These are phyloP conservation scores for Phlebopus sp. DNA, from an alignment of 1,284 basidiomycete genomes.

Conservation along the genomic window DNA sequence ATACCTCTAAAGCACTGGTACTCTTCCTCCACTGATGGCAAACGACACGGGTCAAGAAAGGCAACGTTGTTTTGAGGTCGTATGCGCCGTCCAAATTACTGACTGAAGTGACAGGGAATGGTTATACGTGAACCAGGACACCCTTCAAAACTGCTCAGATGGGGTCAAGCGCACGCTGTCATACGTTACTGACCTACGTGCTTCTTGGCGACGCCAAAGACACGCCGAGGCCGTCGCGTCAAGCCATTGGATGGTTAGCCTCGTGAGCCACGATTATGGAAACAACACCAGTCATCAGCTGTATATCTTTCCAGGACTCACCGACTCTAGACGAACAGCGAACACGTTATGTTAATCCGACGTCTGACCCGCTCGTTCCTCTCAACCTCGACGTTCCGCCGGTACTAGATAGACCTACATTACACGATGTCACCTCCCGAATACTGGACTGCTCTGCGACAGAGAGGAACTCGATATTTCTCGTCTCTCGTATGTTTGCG, in stretches of 20 bases:
- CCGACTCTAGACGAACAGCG: constrained; percentile 6
- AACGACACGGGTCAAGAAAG: no score
- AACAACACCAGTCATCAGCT: not conserved
- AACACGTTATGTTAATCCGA: not conserved
- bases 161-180: constrained; percentile 17
- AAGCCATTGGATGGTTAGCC: constrained; percentile 24
- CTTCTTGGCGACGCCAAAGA: constrained; percentile 20
- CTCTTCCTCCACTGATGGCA: not conserved
- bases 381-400: no score
- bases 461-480: constrained; percentile 3
- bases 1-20: no score
- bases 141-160: constrained; percentile 14
- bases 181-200: constrained; percentile 25
- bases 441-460: constrained; percentile 8
- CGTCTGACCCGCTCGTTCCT: no score
- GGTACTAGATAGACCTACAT: constrained; percentile 5
- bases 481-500: constrained; percentile 15
- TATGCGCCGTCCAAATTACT: not conserved
- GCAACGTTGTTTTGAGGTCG: no score
- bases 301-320: constrained; percentile 9
- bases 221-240: constrained; percentile 21
- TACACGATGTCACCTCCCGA: constrained; percentile 14
- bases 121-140: constrained; percentile 4
- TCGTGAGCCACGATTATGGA: not conserved
- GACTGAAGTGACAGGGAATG: not conserved